These are phyloP conservation scores for Zoysia pacifica DNA, from an alignment of 176 grass and related monocot species.

Conservation along the genomic window DNA sequence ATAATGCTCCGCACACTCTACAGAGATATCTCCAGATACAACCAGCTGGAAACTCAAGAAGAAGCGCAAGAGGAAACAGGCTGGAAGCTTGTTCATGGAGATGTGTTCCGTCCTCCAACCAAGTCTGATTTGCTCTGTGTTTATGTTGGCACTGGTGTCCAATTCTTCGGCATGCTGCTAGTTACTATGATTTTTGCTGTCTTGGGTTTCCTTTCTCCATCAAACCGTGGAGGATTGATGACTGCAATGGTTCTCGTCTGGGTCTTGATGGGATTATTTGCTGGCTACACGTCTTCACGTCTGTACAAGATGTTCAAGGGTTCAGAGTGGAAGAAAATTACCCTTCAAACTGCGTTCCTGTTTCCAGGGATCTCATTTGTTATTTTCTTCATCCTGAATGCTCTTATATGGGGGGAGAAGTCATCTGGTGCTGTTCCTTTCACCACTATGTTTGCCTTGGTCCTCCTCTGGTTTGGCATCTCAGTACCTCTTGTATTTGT, in stretches of 20 bases:
- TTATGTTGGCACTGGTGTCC: constrained; percentile 65
- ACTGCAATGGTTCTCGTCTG: constrained; percentile 72
- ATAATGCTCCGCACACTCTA: constrained; percentile 76
- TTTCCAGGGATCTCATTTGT: constrained; percentile 61
- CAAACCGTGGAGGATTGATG: constrained; percentile 68
- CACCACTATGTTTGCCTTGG: constrained; percentile 74
- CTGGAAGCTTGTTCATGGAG: constrained; percentile 78
- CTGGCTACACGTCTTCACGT: constrained; percentile 62
- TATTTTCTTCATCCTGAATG: constrained; percentile 69
- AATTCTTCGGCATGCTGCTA: constrained; percentile 73
- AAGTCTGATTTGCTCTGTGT: constrained; percentile 62
- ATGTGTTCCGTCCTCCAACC: constrained; percentile 61
- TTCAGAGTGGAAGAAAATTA: constrained; percentile 74
- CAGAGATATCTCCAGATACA: constrained; percentile 67
- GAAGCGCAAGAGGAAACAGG: constrained; percentile 75
- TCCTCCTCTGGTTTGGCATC: constrained; percentile 74
- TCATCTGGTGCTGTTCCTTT: constrained; percentile 71
- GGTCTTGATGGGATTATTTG: constrained; percentile 72
- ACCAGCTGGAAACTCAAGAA: constrained; percentile 72
- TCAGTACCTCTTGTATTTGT: constrained; percentile 71
- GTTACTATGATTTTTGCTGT: constrained; percentile 76
- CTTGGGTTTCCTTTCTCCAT: constrained; percentile 72
- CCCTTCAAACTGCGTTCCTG: constrained; percentile 52
- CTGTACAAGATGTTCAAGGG: constrained; percentile 81
- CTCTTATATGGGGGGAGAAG: constrained; percentile 73